phyloP scores from a whole-genome alignment of 768 basidiomycete species.

The Leccinum uliginosum region DNA sequence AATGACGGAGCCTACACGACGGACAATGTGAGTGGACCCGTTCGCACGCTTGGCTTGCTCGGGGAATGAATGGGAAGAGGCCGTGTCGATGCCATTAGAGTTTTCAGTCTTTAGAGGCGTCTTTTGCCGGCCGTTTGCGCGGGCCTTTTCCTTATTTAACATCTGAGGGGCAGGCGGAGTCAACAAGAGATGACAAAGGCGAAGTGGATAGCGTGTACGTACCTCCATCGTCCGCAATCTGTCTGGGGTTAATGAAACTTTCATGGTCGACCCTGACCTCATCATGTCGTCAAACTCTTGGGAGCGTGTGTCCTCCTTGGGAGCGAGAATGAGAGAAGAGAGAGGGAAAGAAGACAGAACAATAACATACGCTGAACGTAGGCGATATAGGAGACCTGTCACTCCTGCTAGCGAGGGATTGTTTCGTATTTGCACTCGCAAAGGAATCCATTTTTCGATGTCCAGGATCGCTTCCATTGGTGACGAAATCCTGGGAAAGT shows the following conservation, averaged over 20 bases:
- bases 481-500: slow-evolving; percentile 36
- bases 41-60: slow-evolving; percentile 23
- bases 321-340: slow-evolving; percentile 4
- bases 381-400: slow-evolving; percentile 34
- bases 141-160: slow-evolving; percentile 70
- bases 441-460: slow-evolving; percentile 55
- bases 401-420: slow-evolving; percentile 29
- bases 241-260: slow-evolving; percentile 93
- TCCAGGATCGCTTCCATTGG: slow-evolving; percentile 40
- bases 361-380: slow-evolving; percentile 30
- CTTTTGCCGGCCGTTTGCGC: slow-evolving; percentile 28
- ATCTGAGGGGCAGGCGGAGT: slow-evolving; percentile 36
- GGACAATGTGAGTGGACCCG: slow-evolving; percentile 43
- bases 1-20: slow-evolving; percentile 57
- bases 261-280: slow-evolving; percentile 87
- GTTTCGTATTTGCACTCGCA: slow-evolving; percentile 47
- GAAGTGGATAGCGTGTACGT: slow-evolving; percentile 31
- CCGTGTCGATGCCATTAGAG: slow-evolving; percentile 14
- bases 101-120: slow-evolving; percentile 21
- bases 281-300: slow-evolving; percentile 94
- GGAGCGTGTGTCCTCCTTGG: slow-evolving; percentile 51
- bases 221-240: slow-evolving; percentile 92
- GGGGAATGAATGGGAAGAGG: slow-evolving; percentile 11
- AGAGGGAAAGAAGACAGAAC: neutral
- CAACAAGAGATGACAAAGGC: slow-evolving; percentile 11